phyloP scores from a whole-genome alignment of 73 alveolate species.

The Urostyla sp. region DNA sequence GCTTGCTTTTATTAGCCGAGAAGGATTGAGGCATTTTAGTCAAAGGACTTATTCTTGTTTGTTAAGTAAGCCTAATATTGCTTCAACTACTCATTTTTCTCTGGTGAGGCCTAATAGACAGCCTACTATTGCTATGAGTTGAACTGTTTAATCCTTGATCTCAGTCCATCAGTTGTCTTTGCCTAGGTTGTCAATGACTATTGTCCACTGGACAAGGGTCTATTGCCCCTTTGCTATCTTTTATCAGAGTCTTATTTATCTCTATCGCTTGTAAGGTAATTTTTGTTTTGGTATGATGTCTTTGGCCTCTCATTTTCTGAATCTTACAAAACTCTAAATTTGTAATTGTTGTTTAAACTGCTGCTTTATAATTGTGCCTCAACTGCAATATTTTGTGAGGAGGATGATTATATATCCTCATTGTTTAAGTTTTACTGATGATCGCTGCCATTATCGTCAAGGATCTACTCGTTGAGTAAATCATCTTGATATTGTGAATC shows the following conservation, averaged over 20 bases:
- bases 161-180: conserved; percentile 11
- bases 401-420: no score
- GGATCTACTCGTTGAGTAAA: no score
- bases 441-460: conserved; percentile 29
- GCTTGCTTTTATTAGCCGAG: background rate
- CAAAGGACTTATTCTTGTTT: background rate
- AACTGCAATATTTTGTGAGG: conserved; percentile 3
- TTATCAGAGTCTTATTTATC: conserved; percentile 26
- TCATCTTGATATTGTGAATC: no score
- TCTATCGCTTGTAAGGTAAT: background rate
- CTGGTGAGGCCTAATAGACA: conserved; percentile 19
- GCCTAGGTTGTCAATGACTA: background rate
- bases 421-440: conserved; percentile 1
- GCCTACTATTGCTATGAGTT: conserved; percentile 2
- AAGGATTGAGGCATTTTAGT: background rate
- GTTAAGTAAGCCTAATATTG: no score
- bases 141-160: conserved; percentile 38
- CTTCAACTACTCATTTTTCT: no score
- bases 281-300: conserved; percentile 28
- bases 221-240: background rate
- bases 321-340: conserved; percentile 2
- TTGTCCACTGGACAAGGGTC: conserved; percentile 51
- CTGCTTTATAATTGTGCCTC: no score
- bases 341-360: conserved; percentile 18
- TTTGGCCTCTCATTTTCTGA: conserved; percentile 32